A percentile compares a stretch with the other conserved stretches of the same genome.
phyloP scores from a whole-genome alignment of 2,329 filamentous ascomycete genomes.

The Penicillium janthinellum region DNA sequence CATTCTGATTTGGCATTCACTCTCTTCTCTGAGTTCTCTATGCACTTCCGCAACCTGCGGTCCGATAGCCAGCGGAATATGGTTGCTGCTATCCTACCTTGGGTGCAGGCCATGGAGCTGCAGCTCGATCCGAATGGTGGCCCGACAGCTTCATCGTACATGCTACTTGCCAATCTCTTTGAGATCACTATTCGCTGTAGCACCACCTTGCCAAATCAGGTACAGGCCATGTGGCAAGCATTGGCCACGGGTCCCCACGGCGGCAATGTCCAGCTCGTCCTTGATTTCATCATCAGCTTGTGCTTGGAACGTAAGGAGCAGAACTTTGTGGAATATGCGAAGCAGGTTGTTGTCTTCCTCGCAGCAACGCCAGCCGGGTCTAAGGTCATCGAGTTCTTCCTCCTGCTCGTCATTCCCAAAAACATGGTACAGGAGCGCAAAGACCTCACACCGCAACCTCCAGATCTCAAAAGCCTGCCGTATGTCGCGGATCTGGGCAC shows the following conservation, averaged over 20 bases:
- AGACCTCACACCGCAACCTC: constrained; percentile 62
- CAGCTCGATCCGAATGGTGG: constrained; percentile 90
- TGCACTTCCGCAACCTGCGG: constrained; percentile 86
- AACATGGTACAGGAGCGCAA: constrained; percentile 96
- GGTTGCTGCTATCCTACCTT: constrained; percentile 89
- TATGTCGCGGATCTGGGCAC: constrained; percentile 85
- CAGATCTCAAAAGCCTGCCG: constrained; percentile 73
- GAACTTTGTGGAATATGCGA: constrained; percentile 96
- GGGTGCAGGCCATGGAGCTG: constrained; percentile 92
- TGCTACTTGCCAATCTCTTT: constrained; percentile 89
- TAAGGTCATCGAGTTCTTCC: constrained; percentile 90
- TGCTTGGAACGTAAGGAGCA: constrained; percentile 94
- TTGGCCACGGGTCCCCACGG: constrained; percentile 88
- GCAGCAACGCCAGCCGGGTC: constrained; percentile 82
- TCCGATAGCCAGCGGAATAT: constrained; percentile 87
- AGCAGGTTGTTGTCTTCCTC: constrained; percentile 95
- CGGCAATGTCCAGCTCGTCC: constrained; percentile 89
- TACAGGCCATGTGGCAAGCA: constrained; percentile 96
- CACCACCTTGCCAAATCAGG: constrained; percentile 87
- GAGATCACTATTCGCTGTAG: constrained; percentile 95
- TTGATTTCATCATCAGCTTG: constrained; percentile 94
- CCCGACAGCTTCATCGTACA: constrained; percentile 88
- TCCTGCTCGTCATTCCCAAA: constrained; percentile 88
- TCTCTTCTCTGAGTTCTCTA: constrained; percentile 92
- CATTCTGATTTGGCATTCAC: constrained; percentile 88